Base-by-base conservation (phyloP, 2,329 filamentous ascomycete species). In the Diaporthe vexans region DNA sequence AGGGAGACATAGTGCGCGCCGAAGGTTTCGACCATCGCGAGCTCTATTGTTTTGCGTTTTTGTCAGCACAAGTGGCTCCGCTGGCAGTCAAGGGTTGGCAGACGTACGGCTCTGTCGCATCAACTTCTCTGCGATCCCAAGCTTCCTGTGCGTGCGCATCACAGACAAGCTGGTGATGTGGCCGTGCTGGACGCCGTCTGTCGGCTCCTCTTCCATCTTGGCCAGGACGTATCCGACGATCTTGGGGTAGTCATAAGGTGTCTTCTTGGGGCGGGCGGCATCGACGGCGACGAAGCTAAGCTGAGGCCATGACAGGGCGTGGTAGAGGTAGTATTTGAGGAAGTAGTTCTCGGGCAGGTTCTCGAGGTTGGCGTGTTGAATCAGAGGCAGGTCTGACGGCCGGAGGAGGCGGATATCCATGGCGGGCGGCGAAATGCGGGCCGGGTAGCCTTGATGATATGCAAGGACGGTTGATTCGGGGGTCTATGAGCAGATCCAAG, bases 341-440 rank as follows among this genome's bases (percentile, higher is more conserved):
- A 98, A 98, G 91, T 99, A 99, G 89, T 99, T 99, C 86, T 99
- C 97, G 78, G 97, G 97, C 71, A 99, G 90, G 88, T 99, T 99
- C 84, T 97, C 97, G 83, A 99, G 95, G 88, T 99, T 98, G 82
- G 96, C 96, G 85, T 97, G 95, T 87, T 99, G 97, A 82, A 99
- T 95, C 82, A 97, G 92, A 78, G 94, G 94, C 78, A 97, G 94
- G 85, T 97, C 94, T 77, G 91, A 93, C 77, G 94, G 88, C 78
- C 91, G 93, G 78, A 99, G 92, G 77, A 97, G 88, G 78, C 96
- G 93, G 85, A 99, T 97, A 86, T 97, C 94, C 94, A 97, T 98
- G 84, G 76, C 85, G 85, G 77, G 51, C 15, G 61, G 33, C 51
- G 52, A 26, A 26, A 1, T 43, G 17, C 3, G 24, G 17, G 29